These are phyloP conservation scores for Globisporangium rhizosaccharum DNA, from an alignment of 352 stramenopile species.

Conservation along the genomic window DNA sequence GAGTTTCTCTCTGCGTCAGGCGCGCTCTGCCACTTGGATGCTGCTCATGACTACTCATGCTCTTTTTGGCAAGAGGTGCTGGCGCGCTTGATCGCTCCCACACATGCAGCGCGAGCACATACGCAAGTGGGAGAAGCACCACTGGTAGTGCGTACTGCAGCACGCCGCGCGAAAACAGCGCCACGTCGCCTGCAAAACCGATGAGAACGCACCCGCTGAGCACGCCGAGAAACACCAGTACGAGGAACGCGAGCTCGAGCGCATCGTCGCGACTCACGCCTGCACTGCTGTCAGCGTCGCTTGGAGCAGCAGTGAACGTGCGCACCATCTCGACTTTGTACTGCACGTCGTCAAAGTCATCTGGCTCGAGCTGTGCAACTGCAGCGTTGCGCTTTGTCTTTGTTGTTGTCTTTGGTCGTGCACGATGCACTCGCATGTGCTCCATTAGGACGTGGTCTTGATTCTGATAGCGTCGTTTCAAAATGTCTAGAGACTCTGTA, in stretches of 20 bases:
- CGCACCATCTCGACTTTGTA: constrained; percentile 60
- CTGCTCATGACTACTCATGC: not conserved
- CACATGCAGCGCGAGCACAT: constrained; percentile 36
- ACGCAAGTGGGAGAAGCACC: constrained; percentile 39
- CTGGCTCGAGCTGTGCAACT: constrained; percentile 27
- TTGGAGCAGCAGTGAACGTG: constrained; percentile 13
- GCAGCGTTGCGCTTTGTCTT: not conserved
- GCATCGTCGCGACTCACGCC: constrained; percentile 18
- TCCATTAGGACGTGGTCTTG: not conserved
- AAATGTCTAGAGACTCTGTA: too few relatives aligned
- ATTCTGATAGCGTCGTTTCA: not conserved
- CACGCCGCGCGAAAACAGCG: constrained; percentile 24
- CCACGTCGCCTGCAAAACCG: constrained; percentile 31
- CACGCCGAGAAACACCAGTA: constrained; percentile 20
- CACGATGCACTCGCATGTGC: not conserved
- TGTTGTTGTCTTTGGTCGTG: not conserved
- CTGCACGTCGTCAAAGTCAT: constrained; percentile 61
- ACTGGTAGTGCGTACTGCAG: constrained; percentile 41
- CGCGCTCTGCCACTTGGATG: too few relatives aligned
- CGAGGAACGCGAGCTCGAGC: constrained; percentile 28
- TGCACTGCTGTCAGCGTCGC: constrained; percentile 4
- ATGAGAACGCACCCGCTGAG: constrained; percentile 32
- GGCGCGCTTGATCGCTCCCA: constrained; percentile 26
- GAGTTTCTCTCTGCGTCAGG: too few relatives aligned
- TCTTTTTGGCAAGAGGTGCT: not conserved